Conservation (phyloP, 108 stramenopile genomes). For the Chaetoceros muelleri region DNA sequence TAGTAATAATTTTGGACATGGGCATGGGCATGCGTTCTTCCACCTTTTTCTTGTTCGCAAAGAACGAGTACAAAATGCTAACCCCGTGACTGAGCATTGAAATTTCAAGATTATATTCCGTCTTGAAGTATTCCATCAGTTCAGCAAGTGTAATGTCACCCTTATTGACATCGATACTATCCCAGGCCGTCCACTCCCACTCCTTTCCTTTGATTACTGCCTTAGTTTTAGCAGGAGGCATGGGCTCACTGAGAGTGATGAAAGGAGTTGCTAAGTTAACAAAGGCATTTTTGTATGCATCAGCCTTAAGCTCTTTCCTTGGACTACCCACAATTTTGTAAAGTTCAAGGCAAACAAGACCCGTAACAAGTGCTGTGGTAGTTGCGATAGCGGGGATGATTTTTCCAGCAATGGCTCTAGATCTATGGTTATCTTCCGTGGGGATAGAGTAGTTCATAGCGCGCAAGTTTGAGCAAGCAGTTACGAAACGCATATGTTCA, state of each 20-base stretch:
- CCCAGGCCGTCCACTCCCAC: conserved; percentile 97
- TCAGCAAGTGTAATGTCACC: conserved; percentile 86
- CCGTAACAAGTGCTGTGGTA: conserved; percentile 96
- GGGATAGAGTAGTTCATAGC: conserved; percentile 95
- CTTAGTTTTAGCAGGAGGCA: conserved; percentile 77
- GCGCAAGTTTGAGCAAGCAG: conserved; percentile 92
- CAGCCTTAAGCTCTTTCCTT: conserved; percentile 79
- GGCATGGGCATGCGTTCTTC: conserved; percentile 91
- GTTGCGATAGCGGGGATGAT: conserved; percentile 99
- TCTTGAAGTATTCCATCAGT: conserved; percentile 86
- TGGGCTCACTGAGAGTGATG: conserved; percentile 94
- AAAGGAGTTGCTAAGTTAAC: conserved; percentile 93
- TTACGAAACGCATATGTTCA: conserved; percentile 95
- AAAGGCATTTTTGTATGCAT: conserved; percentile 93
- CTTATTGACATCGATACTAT: conserved; percentile 80
- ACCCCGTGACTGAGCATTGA: conserved; percentile 96
- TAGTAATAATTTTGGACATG: conserved; percentile 79
- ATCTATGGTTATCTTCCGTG: conserved; percentile 94
- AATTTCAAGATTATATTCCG: conserved; percentile 91
- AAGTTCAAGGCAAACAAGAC: conserved; percentile 92
- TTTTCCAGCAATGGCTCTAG: conserved; percentile 95
- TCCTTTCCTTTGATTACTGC: conserved; percentile 81
- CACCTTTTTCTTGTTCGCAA: conserved; percentile 94
- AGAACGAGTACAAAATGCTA: conserved; percentile 92
- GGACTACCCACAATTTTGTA: conserved; percentile 91